phyloP scores from a whole-genome alignment of 2,329 filamentous ascomycete species.

The Ceratocystis lukuohia region DNA sequence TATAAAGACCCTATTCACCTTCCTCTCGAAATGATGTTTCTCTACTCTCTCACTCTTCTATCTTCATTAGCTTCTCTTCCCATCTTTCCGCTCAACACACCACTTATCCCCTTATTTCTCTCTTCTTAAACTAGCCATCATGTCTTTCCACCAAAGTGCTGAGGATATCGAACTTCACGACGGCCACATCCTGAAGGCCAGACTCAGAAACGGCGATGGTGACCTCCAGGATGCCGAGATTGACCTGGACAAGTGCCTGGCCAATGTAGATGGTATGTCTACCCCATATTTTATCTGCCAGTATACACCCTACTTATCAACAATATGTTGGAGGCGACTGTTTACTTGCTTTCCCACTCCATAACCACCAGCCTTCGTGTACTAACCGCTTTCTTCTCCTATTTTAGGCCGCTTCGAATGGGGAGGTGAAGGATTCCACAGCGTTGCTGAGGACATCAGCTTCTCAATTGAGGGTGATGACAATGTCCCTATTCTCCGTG shows the following conservation, averaged over 20 bases:
- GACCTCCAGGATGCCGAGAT: constrained; percentile 33
- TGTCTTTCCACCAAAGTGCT: constrained; percentile 36
- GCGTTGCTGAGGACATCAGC: constrained; percentile 33
- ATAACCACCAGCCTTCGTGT: neutral
- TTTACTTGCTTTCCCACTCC: neutral
- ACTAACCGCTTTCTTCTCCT: neutral
- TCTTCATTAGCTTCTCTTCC: neutral
- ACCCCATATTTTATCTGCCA: constrained; percentile 15
- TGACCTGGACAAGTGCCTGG: constrained; percentile 42
- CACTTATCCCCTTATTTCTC: neutral
- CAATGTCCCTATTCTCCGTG: constrained; percentile 39
- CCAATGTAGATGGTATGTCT: constrained; percentile 36
- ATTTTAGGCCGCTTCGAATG: constrained; percentile 19
- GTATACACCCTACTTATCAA: neutral
- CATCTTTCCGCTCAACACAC: neutral
- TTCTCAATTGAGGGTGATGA: constrained; percentile 39
- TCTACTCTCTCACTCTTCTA: neutral
- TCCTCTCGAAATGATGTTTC: neutral
- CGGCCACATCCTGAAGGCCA: constrained; percentile 35
- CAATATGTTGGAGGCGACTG: no score
- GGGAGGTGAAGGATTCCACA: constrained; percentile 29
- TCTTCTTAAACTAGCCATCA: constrained; percentile 5
- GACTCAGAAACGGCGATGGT: constrained; percentile 32
- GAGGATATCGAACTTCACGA: constrained; percentile 31
- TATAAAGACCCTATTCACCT: neutral